Base-by-base conservation (phyloP, 2,329 filamentous ascomycete genomes). In the Exophiala sideris region DNA sequence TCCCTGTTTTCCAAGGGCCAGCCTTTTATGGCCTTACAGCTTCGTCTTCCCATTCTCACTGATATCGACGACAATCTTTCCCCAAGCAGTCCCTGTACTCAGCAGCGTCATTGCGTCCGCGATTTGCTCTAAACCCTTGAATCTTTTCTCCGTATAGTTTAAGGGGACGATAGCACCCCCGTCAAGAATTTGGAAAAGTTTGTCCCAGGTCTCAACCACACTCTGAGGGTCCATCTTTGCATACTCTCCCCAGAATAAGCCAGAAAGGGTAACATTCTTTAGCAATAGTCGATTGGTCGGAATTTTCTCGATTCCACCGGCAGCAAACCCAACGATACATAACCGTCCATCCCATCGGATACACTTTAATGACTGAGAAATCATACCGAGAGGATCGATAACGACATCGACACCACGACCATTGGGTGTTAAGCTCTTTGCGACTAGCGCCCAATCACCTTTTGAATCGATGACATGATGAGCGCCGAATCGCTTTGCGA, bases 331-430 rank as follows among this genome's bases (percentile, higher is more conserved):
- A 62, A 96, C 85, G 5, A 97, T 83, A 39, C 96, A 73, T 51
- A 97, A 79, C 9, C 91, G 81, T 1, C 89, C 92, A 70, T 96
- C 96, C 91, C 91, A 96, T 3, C 89, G 88, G 2, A 87, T 88
- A 74, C 91, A 96, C 73, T 95, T 96, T 63, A 91, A 88, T 63
- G 85, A 89, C 68, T 84, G 81, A 62, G 92, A 89, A 45, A 96
- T 88, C 67, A 96, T 39, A 0, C 92, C 92, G 0, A 96, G 91
- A 8, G 92, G 90, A 70, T 96, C 92, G 73, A 90, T 96, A 18
- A 96, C 91, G 48, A 96, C 90, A 71, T 97, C 91, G 16, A 96
- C 91, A 10, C 91, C 84, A 0, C 68, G 69, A 29, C 77, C 74
- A 1, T 83, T 81, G 0, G 88, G 89, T 2, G 87, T 92, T 53